Percentiles rank a stretch among this genome's conserved stretches.
These are phyloP conservation scores for Brassica hybrid DNA, from an alignment of 441 rosid species.

Conservation along the genomic window DNA sequence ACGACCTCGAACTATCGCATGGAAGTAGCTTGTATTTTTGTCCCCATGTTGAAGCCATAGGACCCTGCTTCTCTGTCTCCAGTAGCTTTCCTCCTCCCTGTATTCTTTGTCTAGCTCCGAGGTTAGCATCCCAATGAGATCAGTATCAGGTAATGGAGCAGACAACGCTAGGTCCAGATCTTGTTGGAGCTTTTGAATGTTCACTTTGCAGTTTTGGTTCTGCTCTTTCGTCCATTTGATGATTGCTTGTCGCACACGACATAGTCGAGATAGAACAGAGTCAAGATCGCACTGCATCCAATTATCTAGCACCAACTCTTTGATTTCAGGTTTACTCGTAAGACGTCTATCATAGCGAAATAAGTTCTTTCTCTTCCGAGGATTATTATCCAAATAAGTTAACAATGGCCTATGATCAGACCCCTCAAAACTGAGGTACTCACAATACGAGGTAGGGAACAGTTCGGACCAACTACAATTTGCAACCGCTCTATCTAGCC, in stretches of 20 bases:
- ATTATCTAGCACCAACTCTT: background rate
- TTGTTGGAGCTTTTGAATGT: background rate
- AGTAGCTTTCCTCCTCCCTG: background rate
- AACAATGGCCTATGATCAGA: background rate
- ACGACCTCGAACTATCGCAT: background rate
- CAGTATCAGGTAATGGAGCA: background rate
- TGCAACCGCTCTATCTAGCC: background rate
- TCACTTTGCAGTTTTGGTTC: background rate
- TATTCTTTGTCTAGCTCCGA: background rate
- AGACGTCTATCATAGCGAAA: background rate
- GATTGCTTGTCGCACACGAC: background rate
- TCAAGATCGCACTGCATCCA: background rate
- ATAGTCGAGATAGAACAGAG: background rate
- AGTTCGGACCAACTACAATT: background rate
- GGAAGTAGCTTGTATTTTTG: background rate
- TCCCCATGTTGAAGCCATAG: background rate
- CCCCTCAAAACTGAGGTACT: background rate
- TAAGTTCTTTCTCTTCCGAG: background rate
- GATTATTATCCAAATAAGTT: background rate
- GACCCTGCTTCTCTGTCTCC: background rate
- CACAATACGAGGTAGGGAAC: background rate
- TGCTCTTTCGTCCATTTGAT: background rate
- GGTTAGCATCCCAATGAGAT: background rate
- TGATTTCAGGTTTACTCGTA: background rate
- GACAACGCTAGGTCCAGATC: fast-evolving